phyloP scores from a whole-genome alignment of 345 rosid species.

The Dovyalis caffra region DNA sequence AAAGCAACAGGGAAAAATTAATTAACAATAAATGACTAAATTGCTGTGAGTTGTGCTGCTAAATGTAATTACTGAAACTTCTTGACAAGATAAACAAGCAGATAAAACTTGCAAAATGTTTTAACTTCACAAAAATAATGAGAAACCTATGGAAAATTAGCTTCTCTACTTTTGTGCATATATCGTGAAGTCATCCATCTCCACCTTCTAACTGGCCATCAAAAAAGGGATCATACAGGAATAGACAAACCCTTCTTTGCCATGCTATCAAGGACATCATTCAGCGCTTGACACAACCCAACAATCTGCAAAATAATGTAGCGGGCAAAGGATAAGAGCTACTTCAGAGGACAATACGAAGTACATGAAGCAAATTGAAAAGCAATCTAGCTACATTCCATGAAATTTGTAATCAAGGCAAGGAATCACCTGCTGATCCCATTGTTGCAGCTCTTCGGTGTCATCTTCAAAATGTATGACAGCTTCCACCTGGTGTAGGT shows the following conservation, averaged over 20 bases:
- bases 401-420: not conserved
- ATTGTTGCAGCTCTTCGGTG: slow-evolving; percentile 87
- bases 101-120: slow-evolving; percentile 11
- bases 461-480: slow-evolving; percentile 97
- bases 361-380: not conserved
- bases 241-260: slow-evolving; percentile 83
- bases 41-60: not conserved
- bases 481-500: slow-evolving; percentile 70
- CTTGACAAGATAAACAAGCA: not conserved
- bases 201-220: not conserved
- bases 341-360: not conserved
- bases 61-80: not conserved
- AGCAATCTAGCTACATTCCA: not conserved
- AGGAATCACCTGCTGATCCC: slow-evolving; percentile 88
- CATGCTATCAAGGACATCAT: slow-evolving; percentile 87
- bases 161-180: slow-evolving; percentile 1
- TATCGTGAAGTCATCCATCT: not conserved
- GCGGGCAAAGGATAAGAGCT: not conserved
- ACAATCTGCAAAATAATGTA: slow-evolving; percentile 57
- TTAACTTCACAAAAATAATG: slow-evolving; percentile 1
- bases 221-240: slow-evolving; percentile 54
- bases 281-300: slow-evolving; percentile 89
- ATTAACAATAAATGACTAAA: not conserved
- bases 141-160: not conserved
- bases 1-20: not conserved